Percentiles rank a stretch among this genome's conserved stretches.
phyloP scores from a whole-genome alignment of 495 filamentous ascomycete genomes.

The Gamarada debralockiae region DNA sequence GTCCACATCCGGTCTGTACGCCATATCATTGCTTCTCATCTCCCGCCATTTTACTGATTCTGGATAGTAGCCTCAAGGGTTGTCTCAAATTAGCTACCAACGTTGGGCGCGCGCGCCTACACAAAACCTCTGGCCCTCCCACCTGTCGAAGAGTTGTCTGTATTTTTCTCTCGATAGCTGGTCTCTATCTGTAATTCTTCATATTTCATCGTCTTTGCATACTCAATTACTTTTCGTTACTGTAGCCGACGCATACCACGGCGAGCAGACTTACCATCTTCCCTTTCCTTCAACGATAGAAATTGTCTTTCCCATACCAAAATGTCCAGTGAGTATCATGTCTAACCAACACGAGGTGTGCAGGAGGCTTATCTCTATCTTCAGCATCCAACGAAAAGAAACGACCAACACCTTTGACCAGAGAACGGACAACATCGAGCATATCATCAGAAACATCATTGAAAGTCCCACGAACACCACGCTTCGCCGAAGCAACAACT shows the following conservation, averaged over 20 bases:
- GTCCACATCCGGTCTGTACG: conserved; percentile 3
- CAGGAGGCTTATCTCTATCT: conserved; percentile 18
- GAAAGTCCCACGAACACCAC: conserved; percentile 69
- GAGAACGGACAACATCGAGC: conserved; percentile 39
- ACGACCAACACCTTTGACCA: conserved; percentile 43
- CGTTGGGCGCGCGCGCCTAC: conserved; percentile 36
- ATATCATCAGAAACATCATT: conserved; percentile 54
- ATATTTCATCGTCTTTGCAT: conserved; percentile 4
- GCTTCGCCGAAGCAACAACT: conserved; percentile 87
- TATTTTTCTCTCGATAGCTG: conserved; percentile 46
- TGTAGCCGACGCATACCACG: conserved; percentile 17
- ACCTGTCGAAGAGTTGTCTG: conserved; percentile 29
- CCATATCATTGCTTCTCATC: conserved; percentile 20
- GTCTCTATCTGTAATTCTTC: conserved; percentile 44
- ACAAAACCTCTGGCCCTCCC: conserved; percentile 48
- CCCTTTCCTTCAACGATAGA: neutral
- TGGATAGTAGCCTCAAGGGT: conserved; percentile 20
- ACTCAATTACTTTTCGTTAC: conserved; percentile 17
- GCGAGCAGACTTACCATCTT: neutral
- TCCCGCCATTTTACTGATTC: conserved; percentile 13
- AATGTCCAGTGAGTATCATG: conserved; percentile 21
- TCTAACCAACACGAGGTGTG: conserved; percentile 11
- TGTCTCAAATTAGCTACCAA: conserved; percentile 25
- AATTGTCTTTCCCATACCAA: conserved; percentile 13
- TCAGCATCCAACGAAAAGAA: conserved; percentile 40